A percentile compares a stretch with the other conserved stretches of the same genome.
Conservation (phyloP, 2,329 filamentous ascomycete species). For the Fusarium sp. region DNA sequence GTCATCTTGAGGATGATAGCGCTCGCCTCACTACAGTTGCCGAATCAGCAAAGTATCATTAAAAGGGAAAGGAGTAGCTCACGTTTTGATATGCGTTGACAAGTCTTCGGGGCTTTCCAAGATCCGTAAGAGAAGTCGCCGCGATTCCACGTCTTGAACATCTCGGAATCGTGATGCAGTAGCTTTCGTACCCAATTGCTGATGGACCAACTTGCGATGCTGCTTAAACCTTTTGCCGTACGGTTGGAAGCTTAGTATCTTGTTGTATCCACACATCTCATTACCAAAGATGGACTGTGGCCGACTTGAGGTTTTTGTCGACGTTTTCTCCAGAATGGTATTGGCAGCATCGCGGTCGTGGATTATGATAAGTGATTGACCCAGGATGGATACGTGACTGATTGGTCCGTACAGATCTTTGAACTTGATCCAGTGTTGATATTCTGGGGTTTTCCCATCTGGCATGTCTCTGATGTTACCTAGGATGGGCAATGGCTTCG, state of each 20-base stretch:
- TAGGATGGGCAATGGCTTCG: conserved; percentile 59
- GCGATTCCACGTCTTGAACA: background rate
- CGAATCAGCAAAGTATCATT: rapidly evolving
- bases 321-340: conserved; percentile 48
- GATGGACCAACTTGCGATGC: conserved; percentile 3
- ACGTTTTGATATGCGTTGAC: background rate
- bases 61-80: rapidly evolving
- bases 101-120: background rate
- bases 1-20: conserved; percentile 39
- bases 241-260: background rate
- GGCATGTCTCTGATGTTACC: conserved; percentile 64
- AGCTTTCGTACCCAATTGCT: background rate
- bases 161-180: background rate
- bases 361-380: conserved; percentile 53
- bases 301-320: conserved; percentile 47
- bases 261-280: conserved; percentile 16
- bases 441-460: conserved; percentile 48
- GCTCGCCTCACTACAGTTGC: conserved; percentile 29
- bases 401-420: conserved; percentile 54
- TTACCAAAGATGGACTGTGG: conserved; percentile 25
- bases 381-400: conserved; percentile 55
- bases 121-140: background rate
- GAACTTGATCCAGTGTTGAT: conserved; percentile 55
- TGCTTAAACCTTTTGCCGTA: background rate
- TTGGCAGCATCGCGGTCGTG: background rate